phyloP scores from a whole-genome alignment of 1,284 basidiomycete genomes.

The Golubevia sp. region DNA sequence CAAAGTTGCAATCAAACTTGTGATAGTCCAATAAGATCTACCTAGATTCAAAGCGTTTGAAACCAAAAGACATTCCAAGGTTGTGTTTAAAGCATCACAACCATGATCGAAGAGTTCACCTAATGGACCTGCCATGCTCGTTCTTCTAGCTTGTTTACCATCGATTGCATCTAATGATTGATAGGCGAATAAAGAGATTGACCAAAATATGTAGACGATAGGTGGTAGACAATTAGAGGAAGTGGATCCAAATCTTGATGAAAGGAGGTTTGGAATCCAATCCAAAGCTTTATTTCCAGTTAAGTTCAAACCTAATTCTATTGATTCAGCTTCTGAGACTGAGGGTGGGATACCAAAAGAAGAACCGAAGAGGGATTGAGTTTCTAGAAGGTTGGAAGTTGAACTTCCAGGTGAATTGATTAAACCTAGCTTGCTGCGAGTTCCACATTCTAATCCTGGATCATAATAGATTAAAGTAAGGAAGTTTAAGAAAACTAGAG shows the following conservation, averaged over 20 bases:
- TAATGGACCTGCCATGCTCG: slow-evolving; percentile 92
- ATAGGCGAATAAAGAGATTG: slow-evolving; percentile 47
- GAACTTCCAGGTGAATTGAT: too few relatives aligned
- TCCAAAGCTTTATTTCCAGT: neutral
- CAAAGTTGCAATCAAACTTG: slow-evolving; percentile 80
- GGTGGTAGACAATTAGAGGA: neutral
- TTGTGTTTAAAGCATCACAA: slow-evolving; percentile 53
- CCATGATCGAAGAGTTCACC: slow-evolving; percentile 98
- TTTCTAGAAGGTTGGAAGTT: too few relatives aligned
- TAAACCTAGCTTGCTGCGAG: too few relatives aligned
- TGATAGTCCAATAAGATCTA: slow-evolving; percentile 93
- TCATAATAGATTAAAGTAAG: slow-evolving; percentile 80
- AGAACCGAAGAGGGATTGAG: too few relatives aligned
- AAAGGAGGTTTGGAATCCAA: neutral
- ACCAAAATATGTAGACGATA: slow-evolving; percentile 15
- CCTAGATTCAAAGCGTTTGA: slow-evolving; percentile 74
- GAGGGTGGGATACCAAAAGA: too few relatives aligned
- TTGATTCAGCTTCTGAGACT: too few relatives aligned
- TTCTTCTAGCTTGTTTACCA: slow-evolving; percentile 91
- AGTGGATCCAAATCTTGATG: neutral
- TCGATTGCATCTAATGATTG: slow-evolving; percentile 63
- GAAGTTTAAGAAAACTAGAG: slow-evolving; percentile 83
- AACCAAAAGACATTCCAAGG: slow-evolving; percentile 43
- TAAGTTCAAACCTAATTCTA: too few relatives aligned
- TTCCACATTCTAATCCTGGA: too few relatives aligned